Percentiles rank a stretch among this genome's conserved stretches.
These are phyloP conservation scores for Lunularia cruciata DNA, from an alignment of 225 moss, liverwort and hornwort genomes.

Conservation along the genomic window DNA sequence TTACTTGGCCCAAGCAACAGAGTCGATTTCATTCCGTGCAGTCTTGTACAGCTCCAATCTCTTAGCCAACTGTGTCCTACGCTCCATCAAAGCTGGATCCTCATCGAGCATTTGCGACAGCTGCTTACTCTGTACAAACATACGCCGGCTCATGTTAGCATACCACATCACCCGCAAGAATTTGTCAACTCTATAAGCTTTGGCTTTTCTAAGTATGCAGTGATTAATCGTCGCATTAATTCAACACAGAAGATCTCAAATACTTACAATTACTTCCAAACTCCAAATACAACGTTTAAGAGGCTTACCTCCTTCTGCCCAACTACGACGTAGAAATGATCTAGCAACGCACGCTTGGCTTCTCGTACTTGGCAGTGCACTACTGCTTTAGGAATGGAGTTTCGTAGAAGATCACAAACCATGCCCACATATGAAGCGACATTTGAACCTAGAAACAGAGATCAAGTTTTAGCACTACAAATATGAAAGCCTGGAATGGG, in stretches of 20 bases:
- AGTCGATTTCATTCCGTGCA: constrained; percentile 83
- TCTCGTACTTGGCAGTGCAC: constrained; percentile 82
- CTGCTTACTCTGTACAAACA: constrained; percentile 48
- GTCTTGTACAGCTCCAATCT: constrained; percentile 79
- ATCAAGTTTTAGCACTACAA: neutral
- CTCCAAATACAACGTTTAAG: no score
- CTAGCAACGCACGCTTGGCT: constrained; percentile 67
- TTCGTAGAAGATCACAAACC: constrained; percentile 65
- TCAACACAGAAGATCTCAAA: no score
- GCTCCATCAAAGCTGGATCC: constrained; percentile 80
- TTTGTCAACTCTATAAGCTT: neutral
- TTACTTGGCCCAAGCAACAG: constrained; percentile 82
- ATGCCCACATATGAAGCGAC: constrained; percentile 77
- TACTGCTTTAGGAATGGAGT: constrained; percentile 76
- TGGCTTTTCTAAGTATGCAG: neutral
- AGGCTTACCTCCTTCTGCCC: constrained; percentile 62
- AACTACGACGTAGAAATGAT: constrained; percentile 66
- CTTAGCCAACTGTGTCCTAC: constrained; percentile 56
- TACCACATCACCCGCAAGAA: neutral
- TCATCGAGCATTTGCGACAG: constrained; percentile 76
- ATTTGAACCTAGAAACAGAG: constrained; percentile 52
- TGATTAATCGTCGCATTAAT: no score
- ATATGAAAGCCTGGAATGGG: neutral
- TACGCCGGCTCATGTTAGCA: neutral
- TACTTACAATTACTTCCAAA: no score